Conservation (phyloP, 2,329 filamentous ascomycete species). For the Fusarium nelsonii region DNA sequence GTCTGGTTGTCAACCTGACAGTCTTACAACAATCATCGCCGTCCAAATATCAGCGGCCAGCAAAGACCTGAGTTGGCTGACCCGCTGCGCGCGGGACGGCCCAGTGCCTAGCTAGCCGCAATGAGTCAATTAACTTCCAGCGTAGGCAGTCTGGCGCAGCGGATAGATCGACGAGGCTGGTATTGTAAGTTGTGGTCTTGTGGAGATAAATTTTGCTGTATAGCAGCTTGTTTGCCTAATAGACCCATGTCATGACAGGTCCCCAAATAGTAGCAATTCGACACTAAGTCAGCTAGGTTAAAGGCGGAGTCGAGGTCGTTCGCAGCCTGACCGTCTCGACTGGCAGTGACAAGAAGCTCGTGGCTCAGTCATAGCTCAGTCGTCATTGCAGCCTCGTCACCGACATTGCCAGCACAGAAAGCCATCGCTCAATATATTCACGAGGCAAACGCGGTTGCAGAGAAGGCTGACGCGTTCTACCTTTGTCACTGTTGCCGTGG, state of each 20-base stretch:
- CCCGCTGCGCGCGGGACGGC: conserved; percentile 22
- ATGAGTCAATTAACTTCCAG: conserved; percentile 24
- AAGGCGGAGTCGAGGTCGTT: conserved; percentile 34
- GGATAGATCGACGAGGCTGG: conserved; percentile 30
- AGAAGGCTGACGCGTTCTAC: conserved; percentile 43
- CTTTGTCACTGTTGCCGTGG: too few relatives aligned
- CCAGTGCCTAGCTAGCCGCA: conserved; percentile 4
- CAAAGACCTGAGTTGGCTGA: conserved; percentile 37
- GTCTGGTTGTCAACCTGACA: not conserved
- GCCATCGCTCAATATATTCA: conserved; percentile 18
- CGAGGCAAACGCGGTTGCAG: conserved; percentile 22
- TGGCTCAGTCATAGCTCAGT: conserved; percentile 32
- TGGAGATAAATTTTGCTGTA: conserved; percentile 18
- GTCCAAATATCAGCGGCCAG: conserved; percentile 14
- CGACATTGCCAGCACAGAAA: conserved; percentile 28
- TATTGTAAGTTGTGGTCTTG: conserved; percentile 27
- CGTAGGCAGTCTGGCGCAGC: conserved; percentile 15
- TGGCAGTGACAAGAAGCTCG: conserved; percentile 32
- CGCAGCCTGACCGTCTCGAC: conserved; percentile 12
- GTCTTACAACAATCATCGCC: conserved; percentile 1
- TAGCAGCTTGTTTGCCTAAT: conserved; percentile 16
- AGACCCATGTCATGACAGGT: conserved; percentile 26
- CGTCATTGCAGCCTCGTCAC: conserved; percentile 33
- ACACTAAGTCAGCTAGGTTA: conserved; percentile 5
- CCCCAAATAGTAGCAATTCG: conserved; percentile 43